Evolutionary conservation across 1,284 basidiomycete genomes (phyloP), one percentile per base, ranked within the genome.

Genomic region (Gomphus sp.): DNA sequence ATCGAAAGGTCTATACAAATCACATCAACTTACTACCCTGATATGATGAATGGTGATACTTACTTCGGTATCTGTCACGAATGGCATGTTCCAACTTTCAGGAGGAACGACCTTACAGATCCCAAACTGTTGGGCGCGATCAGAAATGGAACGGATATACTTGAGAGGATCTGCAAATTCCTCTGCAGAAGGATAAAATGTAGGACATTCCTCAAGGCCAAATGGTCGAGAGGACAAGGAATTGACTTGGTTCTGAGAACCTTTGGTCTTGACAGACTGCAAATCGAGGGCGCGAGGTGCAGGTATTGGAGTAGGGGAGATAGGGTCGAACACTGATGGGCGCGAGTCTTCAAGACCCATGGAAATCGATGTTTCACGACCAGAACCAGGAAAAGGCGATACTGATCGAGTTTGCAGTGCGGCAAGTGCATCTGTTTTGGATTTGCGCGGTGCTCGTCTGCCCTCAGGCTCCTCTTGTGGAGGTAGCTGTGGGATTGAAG

Each of bases 81-180:
- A 99, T 14, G 95, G 93, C 84, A 98, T 96, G 65, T 88, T 83
- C 97, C 97, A 99, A 41, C 85, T 91, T 61, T 82, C 77, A 1
- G 97, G 97, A 60, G 97, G 97, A 22, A 98, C 82, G 62, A 99
- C 86, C 76, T 99, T 99, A 76, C 91, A 94, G 66, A 99, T 95
- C 36, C 97, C 97, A 69, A 84, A 93, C 52, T 81, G 74, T 66
- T 79, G 83, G 0, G 89, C 94, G 41, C 81, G 75, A 55, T 86
- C 80, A 8, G 89, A 83, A 66, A 97, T 91, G 59, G 84, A 87
- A 66, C 84, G 84, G 71, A 99, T 92, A 75, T 98, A 99, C 55
- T 83, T 81, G 85, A 98, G 89, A n/a, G 96, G 94, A 74, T 98
- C 93, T 66, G 81, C 82, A 73, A 96, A 99, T 72, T 99, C 89